phyloP scores from a whole-genome alignment of 495 filamentous ascomycete species.

The Penicillium pulvis region DNA sequence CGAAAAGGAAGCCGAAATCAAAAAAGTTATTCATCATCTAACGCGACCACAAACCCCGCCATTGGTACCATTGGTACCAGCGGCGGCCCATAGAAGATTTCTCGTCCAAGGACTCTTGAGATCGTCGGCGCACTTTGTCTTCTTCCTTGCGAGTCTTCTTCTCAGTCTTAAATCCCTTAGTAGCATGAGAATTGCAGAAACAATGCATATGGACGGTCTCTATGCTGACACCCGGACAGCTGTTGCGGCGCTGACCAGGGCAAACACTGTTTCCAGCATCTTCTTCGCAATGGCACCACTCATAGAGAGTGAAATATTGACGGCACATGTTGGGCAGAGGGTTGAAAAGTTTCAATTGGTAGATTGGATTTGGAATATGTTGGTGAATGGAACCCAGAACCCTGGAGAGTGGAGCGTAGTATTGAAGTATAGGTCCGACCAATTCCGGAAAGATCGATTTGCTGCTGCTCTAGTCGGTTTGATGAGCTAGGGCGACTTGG shows the following conservation, averaged over 20 bases:
- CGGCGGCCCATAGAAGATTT: constrained; percentile 32
- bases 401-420: not conserved
- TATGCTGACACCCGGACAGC: constrained; percentile 37
- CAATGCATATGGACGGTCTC: constrained; percentile 50
- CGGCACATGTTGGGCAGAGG: constrained; percentile 38
- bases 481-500: not conserved
- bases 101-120: constrained; percentile 32
- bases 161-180: constrained; percentile 39
- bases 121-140: constrained; percentile 26
- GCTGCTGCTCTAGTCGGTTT: not conserved
- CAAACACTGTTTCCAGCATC: constrained; percentile 39
- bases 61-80: constrained; percentile 40
- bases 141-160: constrained; percentile 35
- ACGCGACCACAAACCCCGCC: constrained; percentile 31
- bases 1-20: constrained; percentile 7
- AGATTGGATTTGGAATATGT: not conserved
- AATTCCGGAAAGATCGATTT: not conserved
- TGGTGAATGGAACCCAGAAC: constrained; percentile 1
- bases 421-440: not conserved
- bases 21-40: constrained; percentile 16
- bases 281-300: constrained; percentile 50
- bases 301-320: constrained; percentile 46
- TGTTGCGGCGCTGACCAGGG: constrained; percentile 30
- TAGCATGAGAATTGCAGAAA: constrained; percentile 47
- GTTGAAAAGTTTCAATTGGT: not conserved